Conservation (phyloP, 2,329 filamentous ascomycete species). For the Pseudogymnoascus sp. region DNA sequence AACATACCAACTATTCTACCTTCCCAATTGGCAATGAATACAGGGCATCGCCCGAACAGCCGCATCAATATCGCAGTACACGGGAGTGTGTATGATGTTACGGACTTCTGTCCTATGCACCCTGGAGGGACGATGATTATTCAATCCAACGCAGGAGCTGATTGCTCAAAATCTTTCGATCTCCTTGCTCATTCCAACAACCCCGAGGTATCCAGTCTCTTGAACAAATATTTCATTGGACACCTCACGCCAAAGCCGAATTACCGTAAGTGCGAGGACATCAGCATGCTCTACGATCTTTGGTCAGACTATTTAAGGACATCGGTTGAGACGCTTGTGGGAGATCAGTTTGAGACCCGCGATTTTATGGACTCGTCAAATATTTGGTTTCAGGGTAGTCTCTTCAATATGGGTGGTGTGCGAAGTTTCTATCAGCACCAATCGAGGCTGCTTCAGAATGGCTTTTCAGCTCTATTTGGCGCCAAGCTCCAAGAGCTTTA, state of each 20-base stretch:
- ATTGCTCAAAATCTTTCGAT: constrained; percentile 44
- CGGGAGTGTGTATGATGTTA: constrained; percentile 45
- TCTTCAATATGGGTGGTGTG: constrained; percentile 42
- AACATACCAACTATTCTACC: constrained; percentile 42
- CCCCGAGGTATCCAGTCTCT: constrained; percentile 42
- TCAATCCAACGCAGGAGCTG: constrained; percentile 45
- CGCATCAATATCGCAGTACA: constrained; percentile 46
- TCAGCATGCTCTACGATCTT: constrained; percentile 39
- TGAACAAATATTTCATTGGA: constrained; percentile 47
- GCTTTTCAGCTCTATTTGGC: constrained; percentile 43
- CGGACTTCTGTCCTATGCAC: constrained; percentile 45
- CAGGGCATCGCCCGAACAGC: constrained; percentile 39
- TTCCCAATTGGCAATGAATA: constrained; percentile 41
- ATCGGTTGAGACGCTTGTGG: constrained; percentile 42
- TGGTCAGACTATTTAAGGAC: constrained; percentile 42
- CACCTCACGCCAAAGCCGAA: constrained; percentile 43
- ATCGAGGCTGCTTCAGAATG: constrained; percentile 40
- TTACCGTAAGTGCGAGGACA: constrained; percentile 35
- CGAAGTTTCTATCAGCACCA: constrained; percentile 46
- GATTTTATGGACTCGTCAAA: constrained; percentile 39
- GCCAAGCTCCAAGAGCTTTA: constrained; percentile 45
- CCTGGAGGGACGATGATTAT: constrained; percentile 45
- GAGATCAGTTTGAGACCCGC: constrained; percentile 45
- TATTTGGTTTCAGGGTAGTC: constrained; percentile 38
- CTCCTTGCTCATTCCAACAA: constrained; percentile 47